Evolutionary conservation across 75 land plant species (phyloP), one percentile per base, ranked within the genome.

Genomic region (Picea glauca): DNA sequence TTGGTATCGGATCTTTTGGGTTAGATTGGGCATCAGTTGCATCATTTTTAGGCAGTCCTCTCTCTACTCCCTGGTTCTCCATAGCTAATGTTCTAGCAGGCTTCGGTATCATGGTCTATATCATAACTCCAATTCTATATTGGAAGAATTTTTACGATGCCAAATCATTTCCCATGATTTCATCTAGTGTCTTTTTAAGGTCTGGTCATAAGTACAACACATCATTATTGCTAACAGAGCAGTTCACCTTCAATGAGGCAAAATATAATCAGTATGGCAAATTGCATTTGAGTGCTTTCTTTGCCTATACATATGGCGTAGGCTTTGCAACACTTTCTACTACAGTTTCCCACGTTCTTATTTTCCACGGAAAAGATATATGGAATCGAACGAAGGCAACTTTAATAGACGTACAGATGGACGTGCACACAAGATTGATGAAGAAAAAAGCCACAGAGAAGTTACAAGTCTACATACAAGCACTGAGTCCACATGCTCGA

Each of bases 241-340:
- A 82, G 57, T 87, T 85, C 74, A 14, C 76, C 3, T 77, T 92
- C 70, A 58, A 88, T 35, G 13, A 13, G 3, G 60, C 72, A 26
- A 83, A 68, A 0, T 92, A 92, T 72, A 77, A 81, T 3, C 15
- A 33, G 0, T 80, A 84, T 20, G 75, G 88, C 75, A 81, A 82
- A 58, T n/a, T 92, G 50, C 60, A 92, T 57, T 60, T 93, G n/a
- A 87, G 90, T 79, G 78, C 85, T 35, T 83, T 89, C 77, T 91
- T 91, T 54, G 38, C 3, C 3, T 35, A 3, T 3, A 35, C 38
- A 35, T 35, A 35, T 35, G 38, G 38, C 38, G 38, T 35, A 1
- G 3, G 3, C 38, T 35, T 35, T 35, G 38, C 38, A 35, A 35
- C 1, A 35, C 1, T 35, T 35, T 35, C 38, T 1, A 3, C 38